phyloP scores from a whole-genome alignment of 352 stramenopile species.

The Blastocystis sp. region DNA sequence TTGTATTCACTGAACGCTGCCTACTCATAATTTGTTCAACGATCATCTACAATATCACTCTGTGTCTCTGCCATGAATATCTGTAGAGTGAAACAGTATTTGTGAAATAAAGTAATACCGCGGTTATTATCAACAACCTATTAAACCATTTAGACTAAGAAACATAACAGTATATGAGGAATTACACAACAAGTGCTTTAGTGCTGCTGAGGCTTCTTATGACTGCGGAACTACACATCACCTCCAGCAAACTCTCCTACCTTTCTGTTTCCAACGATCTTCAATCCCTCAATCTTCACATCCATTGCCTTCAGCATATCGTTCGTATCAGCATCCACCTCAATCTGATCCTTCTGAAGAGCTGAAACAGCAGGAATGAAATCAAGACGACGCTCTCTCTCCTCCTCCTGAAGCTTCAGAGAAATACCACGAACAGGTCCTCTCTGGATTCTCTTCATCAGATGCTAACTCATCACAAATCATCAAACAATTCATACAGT shows the following conservation, averaged over 20 bases:
- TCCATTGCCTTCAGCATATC: no score
- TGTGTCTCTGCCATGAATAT: not conserved
- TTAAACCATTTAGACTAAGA: not conserved
- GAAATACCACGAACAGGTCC: no score
- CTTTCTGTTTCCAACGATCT: conserved; percentile 31
- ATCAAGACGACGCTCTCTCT: no score
- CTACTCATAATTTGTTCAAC: no score
- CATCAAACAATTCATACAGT: conserved; percentile 69
- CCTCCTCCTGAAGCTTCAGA: no score
- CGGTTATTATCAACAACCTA: not conserved
- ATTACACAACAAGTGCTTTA: not conserved
- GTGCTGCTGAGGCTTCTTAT: conserved; percentile 25
- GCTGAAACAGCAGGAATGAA: no score
- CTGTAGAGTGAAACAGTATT: not conserved
- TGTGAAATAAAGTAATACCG: not conserved
- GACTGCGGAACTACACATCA: conserved; percentile 4
- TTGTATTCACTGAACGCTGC: not conserved
- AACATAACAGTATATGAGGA: not conserved
- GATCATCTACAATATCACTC: no score
- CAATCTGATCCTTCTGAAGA: no score
- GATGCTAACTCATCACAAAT: conserved; percentile 70
- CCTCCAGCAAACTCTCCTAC: not conserved
- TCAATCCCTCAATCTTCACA: no score
- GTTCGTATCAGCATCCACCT: no score
- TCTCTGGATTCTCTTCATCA: conserved; percentile 99